Evolutionary conservation across 2,329 filamentous ascomycete genomes (phyloP).

Genomic region (Ramichloridium luteum): DNA sequence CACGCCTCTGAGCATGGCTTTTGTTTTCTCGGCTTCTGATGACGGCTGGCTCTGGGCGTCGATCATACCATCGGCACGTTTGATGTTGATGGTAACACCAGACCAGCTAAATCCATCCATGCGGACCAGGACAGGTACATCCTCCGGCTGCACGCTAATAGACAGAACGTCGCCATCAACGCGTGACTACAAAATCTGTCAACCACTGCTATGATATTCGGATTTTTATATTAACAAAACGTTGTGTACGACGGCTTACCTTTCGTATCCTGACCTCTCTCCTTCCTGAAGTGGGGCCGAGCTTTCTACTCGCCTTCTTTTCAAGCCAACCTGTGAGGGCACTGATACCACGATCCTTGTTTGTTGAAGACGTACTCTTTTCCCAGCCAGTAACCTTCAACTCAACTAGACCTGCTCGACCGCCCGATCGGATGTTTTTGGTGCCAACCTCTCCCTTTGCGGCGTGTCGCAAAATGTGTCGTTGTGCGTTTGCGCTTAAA

Average conservation of each 20-base stretch:
- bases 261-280: constrained; percentile 27
- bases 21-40: constrained; percentile 44
- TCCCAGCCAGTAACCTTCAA: constrained; percentile 31
- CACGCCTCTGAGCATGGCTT: constrained; percentile 53
- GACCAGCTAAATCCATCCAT: constrained; percentile 32
- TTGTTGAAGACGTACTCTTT: constrained; percentile 26
- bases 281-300: constrained; percentile 16
- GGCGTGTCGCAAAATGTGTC: constrained; percentile 22
- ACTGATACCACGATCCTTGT: constrained; percentile 25
- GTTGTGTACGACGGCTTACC: constrained; percentile 20
- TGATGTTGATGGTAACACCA: constrained; percentile 27
- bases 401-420: constrained; percentile 19
- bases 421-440: constrained; percentile 10
- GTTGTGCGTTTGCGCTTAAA: constrained; percentile 15
- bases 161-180: constrained; percentile 25
- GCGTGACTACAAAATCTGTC: constrained; percentile 16
- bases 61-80: constrained; percentile 17
- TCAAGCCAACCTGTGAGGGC: constrained; percentile 31
- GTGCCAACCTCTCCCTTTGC: constrained; percentile 18
- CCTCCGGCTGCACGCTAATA: constrained; percentile 27
- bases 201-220: constrained; percentile 15
- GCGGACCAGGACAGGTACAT: constrained; percentile 25
- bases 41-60: constrained; percentile 8
- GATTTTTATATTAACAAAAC: too few relatives aligned
- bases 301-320: constrained; percentile 25